These are phyloP conservation scores for Venturia nashicola DNA, from an alignment of 2,329 filamentous ascomycete genomes.

Conservation along the genomic window DNA sequence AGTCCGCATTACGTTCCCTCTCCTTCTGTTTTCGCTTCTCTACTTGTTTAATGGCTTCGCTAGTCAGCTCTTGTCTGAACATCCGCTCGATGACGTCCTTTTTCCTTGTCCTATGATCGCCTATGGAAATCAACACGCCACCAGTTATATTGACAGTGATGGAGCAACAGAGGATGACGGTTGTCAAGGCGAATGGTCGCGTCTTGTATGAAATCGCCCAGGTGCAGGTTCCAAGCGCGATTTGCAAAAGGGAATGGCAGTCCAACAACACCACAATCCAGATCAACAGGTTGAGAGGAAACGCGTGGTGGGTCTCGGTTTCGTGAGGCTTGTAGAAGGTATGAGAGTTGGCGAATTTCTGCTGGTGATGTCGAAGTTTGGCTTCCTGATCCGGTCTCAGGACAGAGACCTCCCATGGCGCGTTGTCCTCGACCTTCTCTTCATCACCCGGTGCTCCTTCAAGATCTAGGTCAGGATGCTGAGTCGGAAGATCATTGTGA, in stretches of 20 bases:
- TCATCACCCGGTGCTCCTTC: conserved; percentile 17
- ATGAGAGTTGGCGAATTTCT: conserved; percentile 69
- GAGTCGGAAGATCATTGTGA: conserved; percentile 54
- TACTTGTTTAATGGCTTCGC: conserved; percentile 47
- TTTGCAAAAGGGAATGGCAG: conserved; percentile 67
- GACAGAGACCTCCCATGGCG: conserved; percentile 42
- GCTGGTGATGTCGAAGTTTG: conserved; percentile 62
- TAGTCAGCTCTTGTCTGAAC: conserved; percentile 63
- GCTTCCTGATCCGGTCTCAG: conserved; percentile 54
- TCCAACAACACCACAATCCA: conserved; percentile 70
- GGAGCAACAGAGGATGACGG: conserved; percentile 67
- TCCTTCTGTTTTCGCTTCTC: conserved; percentile 29
- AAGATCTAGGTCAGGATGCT: conserved; percentile 24
- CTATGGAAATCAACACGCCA: conserved; percentile 63
- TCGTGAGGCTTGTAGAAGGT: conserved; percentile 87
- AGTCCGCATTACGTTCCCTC: not conserved
- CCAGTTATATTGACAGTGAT: conserved; percentile 68
- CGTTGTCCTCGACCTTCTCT: conserved; percentile 30
- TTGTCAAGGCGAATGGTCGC: conserved; percentile 61
- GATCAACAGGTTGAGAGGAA: conserved; percentile 61
- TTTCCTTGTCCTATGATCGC: conserved; percentile 67
- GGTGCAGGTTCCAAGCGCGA: conserved; percentile 64
- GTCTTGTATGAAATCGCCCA: conserved; percentile 64
- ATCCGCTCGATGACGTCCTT: conserved; percentile 73
- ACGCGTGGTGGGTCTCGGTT: conserved; percentile 68